Evolutionary conservation across 2,329 filamentous ascomycete species (phyloP), one percentile per base, ranked within the genome.

Genomic region (Colletotrichum theobromicola): DNA sequence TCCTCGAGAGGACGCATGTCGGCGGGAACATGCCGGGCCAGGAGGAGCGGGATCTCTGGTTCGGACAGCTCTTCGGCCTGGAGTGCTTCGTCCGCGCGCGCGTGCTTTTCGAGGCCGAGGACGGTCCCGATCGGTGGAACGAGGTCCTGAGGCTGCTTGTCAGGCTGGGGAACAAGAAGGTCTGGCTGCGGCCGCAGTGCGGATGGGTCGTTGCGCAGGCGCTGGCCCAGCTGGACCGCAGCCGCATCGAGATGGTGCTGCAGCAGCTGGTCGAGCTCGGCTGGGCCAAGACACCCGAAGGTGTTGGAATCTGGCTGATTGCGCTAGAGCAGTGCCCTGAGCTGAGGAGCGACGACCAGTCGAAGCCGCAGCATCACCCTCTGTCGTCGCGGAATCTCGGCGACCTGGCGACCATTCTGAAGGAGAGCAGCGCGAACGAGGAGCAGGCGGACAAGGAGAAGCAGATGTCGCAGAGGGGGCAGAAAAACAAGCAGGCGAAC

Each of bases 151-250:
- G 93, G 68, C 86, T 94, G 67, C 86, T 98, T 35, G 89, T 95
- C 79, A 90, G 92, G 76, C 89, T 98, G 75, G 92, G 94, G 53
- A 90, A 91, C 79, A 94, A 94, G 84, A 97, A 98, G 83, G 91
- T 94, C 35, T 98, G 96, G 96, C 88, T 98, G 77, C 91, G 95
- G 75, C 93, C 96, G 79, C 94, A 98, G 82, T 98, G 95, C 79
- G 95, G 94, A 35, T 95, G 93, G 88, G 91, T 97, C 62, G 87
- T 98, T 30, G 93, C 94, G 58, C 92, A 95, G 80, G 92, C 93
- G 16, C 83, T 97, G 46, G 88, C 89, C 35, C 91, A 93, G 79
- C 91, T 91, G 86, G 85, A 86, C 46, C 62, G 63, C 21, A 24
- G 28, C 69, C 84, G 89, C 78, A 85, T 88, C 71, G 89, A 91